Evolutionary conservation across 768 basidiomycete species (phyloP).

Genomic region (Cytidiella melzeri): DNA sequence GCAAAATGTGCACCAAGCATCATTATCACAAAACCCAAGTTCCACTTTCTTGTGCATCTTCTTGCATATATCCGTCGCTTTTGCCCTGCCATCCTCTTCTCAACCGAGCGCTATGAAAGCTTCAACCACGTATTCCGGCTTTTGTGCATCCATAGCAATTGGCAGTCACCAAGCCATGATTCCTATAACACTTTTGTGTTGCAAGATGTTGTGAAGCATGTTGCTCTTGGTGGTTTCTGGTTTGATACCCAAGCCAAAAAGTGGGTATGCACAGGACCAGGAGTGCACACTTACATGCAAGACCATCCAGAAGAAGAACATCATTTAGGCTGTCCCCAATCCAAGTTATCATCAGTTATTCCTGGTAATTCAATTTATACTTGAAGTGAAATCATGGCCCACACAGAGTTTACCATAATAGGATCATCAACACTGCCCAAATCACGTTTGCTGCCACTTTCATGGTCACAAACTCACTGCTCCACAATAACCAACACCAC

Average conservation of each 20-base stretch:
- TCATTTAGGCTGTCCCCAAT: not conserved
- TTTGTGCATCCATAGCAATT: constrained; percentile 20
- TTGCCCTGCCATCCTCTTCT: constrained; percentile 25
- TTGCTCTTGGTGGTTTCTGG: constrained; percentile 11
- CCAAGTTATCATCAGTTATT: too few species aligned
- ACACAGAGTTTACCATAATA: too few species aligned
- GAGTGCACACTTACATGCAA: not conserved
- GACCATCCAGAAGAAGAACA: not conserved
- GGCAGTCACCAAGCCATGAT: constrained; percentile 22
- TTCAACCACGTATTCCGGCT: constrained; percentile 24
- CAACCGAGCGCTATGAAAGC: constrained; percentile 26
- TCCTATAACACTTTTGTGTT: constrained; percentile 9
- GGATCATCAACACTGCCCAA: too few species aligned
- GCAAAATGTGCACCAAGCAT: constrained; percentile 11
- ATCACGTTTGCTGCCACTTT: too few species aligned
- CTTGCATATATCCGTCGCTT: constrained; percentile 20
- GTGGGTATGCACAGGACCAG: not conserved
- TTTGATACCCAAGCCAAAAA: not conserved
- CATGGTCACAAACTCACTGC: too few species aligned
- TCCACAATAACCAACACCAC: too few species aligned
- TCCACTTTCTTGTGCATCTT: constrained; percentile 25
- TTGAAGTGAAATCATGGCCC: too few species aligned
- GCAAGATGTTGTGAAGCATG: constrained; percentile 9
- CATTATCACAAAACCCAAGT: constrained; percentile 24
- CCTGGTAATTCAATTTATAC: too few species aligned